A percentile compares a stretch with the other conserved stretches of the same genome.
phyloP scores from a whole-genome alignment of 2,329 filamentous ascomycete species.

The Epichloe gansuensis region DNA sequence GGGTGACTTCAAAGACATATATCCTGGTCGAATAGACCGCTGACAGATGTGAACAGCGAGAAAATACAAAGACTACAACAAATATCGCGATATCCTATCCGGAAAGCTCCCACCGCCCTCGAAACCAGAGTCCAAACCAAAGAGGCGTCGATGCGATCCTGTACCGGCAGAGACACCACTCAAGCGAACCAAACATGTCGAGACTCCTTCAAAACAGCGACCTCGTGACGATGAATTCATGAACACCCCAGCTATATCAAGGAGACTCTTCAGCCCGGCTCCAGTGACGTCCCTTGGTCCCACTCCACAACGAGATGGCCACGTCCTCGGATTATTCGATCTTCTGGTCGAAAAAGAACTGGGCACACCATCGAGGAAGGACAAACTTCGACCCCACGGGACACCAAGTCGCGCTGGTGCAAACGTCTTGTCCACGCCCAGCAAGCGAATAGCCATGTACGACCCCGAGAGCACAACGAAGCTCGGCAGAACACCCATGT shows the following conservation, averaged over 20 bases:
- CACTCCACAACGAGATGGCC: conserved; percentile 68
- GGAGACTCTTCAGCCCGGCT: conserved; percentile 47
- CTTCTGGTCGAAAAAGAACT: conserved; percentile 40
- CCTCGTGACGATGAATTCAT: conserved; percentile 30
- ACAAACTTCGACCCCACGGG: conserved; percentile 12
- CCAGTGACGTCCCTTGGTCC: conserved; percentile 55
- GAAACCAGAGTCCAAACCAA: conserved; percentile 14
- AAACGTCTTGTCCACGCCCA: conserved; percentile 29
- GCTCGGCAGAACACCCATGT: conserved; percentile 37
- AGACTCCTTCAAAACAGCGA: conserved; percentile 33
- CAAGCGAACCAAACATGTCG: conserved; percentile 34
- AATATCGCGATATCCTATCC: conserved; percentile 43
- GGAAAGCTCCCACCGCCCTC: conserved; percentile 35
- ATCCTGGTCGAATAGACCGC: background rate
- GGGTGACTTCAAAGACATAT: too few species aligned
- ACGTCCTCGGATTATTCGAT: conserved; percentile 67
- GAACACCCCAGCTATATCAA: conserved; percentile 42
- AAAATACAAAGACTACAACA: conserved; percentile 69
- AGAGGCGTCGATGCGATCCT: conserved; percentile 30
- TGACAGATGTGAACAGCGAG: conserved; percentile 31
- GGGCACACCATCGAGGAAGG: conserved; percentile 36
- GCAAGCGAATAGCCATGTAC: conserved; percentile 24
- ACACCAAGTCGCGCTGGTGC: conserved; percentile 7
- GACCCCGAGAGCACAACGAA: conserved; percentile 18
- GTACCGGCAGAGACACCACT: conserved; percentile 31